Percentiles rank a stretch among this genome's conserved stretches.
These are phyloP conservation scores for Tricholoma terreum DNA, from an alignment of 768 basidiomycete species.

Conservation along the genomic window DNA sequence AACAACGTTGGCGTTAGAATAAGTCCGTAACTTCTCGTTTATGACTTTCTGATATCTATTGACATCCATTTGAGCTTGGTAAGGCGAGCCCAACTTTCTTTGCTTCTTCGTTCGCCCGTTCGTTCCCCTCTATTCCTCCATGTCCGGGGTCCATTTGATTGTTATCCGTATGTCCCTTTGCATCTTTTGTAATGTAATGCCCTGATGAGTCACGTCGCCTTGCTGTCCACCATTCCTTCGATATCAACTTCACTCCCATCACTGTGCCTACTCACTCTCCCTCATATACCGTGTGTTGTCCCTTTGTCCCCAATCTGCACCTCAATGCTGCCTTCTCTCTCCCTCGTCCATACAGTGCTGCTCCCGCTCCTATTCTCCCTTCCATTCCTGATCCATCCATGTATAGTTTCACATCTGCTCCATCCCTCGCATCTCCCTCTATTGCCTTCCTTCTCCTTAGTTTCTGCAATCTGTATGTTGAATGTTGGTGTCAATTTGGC, in stretches of 20 bases:
- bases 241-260: slow-evolving; percentile 11
- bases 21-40: too few species aligned
- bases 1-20: neutral
- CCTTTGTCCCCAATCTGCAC: slow-evolving; percentile 11
- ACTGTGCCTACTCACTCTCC: slow-evolving; percentile 13
- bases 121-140: slow-evolving; percentile 9
- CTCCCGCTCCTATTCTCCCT: slow-evolving; percentile 10
- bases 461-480: slow-evolving; percentile 2
- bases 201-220: neutral
- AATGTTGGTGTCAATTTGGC: neutral
- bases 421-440: neutral
- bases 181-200: slow-evolving; percentile 1
- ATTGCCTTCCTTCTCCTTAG: slow-evolving; percentile 4
- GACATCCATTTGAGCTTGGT: too few species aligned
- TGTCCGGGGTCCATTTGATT: slow-evolving; percentile 12
- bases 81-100: too few species aligned
- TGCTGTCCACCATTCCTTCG: neutral
- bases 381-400: slow-evolving; percentile 15
- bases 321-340: neutral
- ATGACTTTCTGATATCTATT: too few species aligned
- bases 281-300: slow-evolving; percentile 13
- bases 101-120: slow-evolving; percentile 13
- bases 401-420: slow-evolving; percentile 6
- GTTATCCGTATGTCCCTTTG: neutral
- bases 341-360: slow-evolving; percentile 4